Percentiles rank a stretch among this genome's conserved stretches.
Conservation (phyloP, 768 basidiomycete genomes). For the Coprinopsis marcescibilis region DNA sequence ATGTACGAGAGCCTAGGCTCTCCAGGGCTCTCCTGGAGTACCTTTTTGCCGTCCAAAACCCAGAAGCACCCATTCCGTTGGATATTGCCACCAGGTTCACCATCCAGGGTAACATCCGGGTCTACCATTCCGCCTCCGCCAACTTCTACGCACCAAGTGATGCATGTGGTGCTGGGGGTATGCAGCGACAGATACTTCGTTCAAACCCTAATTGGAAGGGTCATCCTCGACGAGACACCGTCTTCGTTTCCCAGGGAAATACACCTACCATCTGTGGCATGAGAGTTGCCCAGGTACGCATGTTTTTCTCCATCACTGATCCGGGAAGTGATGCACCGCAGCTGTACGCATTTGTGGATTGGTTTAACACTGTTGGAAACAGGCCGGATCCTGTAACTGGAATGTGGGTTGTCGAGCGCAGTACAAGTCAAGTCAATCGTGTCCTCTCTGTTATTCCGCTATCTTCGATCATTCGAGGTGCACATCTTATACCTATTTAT, state of each 20-base stretch:
- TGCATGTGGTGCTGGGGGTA: constrained; percentile 1
- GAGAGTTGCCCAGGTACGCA: constrained; percentile 19
- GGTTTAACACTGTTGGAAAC: constrained; percentile 19
- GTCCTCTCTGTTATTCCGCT: constrained; percentile 22
- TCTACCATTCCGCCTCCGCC: constrained; percentile 1
- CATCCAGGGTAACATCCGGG: constrained; percentile 4
- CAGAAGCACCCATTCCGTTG: background rate
- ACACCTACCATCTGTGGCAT: too few relatives aligned
- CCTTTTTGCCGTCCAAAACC: background rate
- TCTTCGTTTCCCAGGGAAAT: constrained; percentile 13
- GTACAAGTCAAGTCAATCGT: constrained; percentile 14
- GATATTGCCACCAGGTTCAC: background rate
- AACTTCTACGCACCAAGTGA: constrained; percentile 8
- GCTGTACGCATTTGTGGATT: constrained; percentile 27
- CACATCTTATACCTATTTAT: constrained; percentile 20
- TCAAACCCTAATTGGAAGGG: background rate
- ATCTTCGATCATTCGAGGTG: constrained; percentile 24
- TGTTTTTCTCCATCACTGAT: constrained; percentile 25
- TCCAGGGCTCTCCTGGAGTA: background rate
- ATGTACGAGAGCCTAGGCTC: too few relatives aligned
- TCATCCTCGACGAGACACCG: background rate
- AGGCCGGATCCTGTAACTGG: constrained; percentile 22
- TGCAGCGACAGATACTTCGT: constrained; percentile 1
- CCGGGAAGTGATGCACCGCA: constrained; percentile 10
- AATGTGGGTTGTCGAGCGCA: constrained; percentile 30